Evolutionary conservation across 768 basidiomycete genomes (phyloP).

Genomic region (Rubroboletus satanas): DNA sequence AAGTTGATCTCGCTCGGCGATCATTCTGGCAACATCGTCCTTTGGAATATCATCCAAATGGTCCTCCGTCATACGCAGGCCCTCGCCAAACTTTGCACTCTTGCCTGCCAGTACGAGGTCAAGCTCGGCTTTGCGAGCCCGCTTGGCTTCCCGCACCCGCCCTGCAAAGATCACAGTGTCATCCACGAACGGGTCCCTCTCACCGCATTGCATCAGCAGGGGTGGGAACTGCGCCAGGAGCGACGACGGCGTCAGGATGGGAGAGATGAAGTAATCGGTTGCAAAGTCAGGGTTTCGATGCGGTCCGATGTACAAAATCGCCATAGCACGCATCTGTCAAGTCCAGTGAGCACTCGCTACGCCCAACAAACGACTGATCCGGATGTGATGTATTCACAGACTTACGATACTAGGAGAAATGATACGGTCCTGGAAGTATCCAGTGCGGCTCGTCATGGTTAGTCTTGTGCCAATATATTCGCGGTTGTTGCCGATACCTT

Average conservation of each 20-base stretch:
- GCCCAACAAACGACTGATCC: neutral
- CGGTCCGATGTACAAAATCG: constrained; percentile 93
- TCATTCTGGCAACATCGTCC: constrained; percentile 39
- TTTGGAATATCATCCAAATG: constrained; percentile 23
- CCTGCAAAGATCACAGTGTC: constrained; percentile 97
- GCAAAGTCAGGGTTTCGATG: constrained; percentile 91
- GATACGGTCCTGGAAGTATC: constrained; percentile 91
- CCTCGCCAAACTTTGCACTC: constrained; percentile 60
- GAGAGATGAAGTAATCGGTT: constrained; percentile 94
- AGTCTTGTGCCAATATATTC: constrained; percentile 79
- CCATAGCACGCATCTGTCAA: constrained; percentile 97
- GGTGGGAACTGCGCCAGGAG: constrained; percentile 93
- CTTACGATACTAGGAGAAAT: constrained; percentile 95
- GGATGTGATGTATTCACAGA: constrained; percentile 9
- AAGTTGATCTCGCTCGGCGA: constrained; percentile 57
- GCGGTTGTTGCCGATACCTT: constrained; percentile 34
- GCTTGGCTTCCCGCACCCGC: constrained; percentile 91
- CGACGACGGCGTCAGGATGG: constrained; percentile 79
- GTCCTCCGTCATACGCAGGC: constrained; percentile 57
- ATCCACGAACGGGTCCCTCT: constrained; percentile 94
- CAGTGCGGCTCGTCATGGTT: constrained; percentile 93
- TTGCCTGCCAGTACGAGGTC: constrained; percentile 57
- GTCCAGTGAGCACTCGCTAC: constrained; percentile 8
- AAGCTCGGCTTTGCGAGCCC: constrained; percentile 71
- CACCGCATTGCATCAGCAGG: constrained; percentile 90